Base-by-base conservation (phyloP, 2,329 filamentous ascomycete species). In the Drechslerella stenobrocha region DNA sequence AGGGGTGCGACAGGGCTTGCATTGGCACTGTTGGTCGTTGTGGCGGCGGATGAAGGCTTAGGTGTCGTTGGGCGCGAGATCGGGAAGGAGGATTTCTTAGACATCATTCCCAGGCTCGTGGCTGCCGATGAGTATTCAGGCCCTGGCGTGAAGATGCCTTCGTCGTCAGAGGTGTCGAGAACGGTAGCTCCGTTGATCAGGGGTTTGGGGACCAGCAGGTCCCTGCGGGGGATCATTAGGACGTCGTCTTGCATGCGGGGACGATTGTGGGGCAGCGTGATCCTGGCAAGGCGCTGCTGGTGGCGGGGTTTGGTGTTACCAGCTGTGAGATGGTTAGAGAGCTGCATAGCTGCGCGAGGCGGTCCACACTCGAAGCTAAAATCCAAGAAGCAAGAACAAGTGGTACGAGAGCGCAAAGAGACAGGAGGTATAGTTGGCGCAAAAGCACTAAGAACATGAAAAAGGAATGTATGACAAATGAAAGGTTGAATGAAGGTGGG, bases 61-160 rank as follows among this genome's bases (percentile, higher is more conserved):
- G 63, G 63, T 11, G 63, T 67, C 22, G 50, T 53, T 35, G 63
- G 63, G 23, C 63, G 32, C 13, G 55, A 42, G 26, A 59, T 42
- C 22, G 59, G 63, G 26, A 53, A 46, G 30, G 50, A 5, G 18
- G 50, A 48, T 23, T 53, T 53, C 37, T 48, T 51, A 58, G 32
- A 44, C 40, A 55, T 51, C 11, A 53, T 59, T 52, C 42, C 53
- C 51, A 66, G 47, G 40, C 61, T 66, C 13, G 63, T 67, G 4
- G 44, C 63, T 28, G 63, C 45, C 50, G 63, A 67, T 9, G 44
- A 55, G 24, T 60, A 60, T 46, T 59, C 63, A 30, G 63, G 63
- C n/a, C 63, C 63, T n/a, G 63, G 63, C 5, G 63, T 67, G 37
- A 67, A 67, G 32, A 67, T 52, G 11, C 55, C 63, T 59, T 66